Evolutionary conservation across 179 eudicot genomes (phyloP), one percentile per base, ranked within the genome.

Genomic region (Monotropa hypopitys): DNA sequence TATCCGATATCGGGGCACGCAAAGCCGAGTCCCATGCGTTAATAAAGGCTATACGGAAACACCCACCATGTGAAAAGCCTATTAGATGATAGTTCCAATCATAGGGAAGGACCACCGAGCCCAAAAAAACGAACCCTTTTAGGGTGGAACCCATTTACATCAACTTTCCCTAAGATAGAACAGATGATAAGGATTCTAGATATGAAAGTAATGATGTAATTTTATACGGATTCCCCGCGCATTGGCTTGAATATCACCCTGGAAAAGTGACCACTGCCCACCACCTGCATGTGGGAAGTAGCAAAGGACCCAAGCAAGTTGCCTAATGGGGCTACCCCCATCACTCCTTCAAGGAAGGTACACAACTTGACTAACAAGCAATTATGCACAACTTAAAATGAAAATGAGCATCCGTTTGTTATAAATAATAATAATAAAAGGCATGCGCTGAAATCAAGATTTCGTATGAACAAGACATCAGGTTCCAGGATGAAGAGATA

Each of bases 121-220:
- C 68, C n/a, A n/a, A 33, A 43, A 49, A 4, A 7, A 28, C 73
- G n/a, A n/a, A 71, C 57, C 74, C 23, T 71, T 43, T 12, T 68
- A 32, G 57, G 26, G 21, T 33, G 26, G 46, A 75, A 80, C n/a
- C 78, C 30, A 13, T 43, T 33, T 68, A n/a, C 66, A 68, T 74
- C 50, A 76, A 32, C 73, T 56, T 79, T 67, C 6, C 45, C 11
- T 30, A 40, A 67, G 23, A 67, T 28, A n/a, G 78, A 68, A 73
- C 81, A 77, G 65, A 69, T 74, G 81, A 80, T 76, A 80, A 80
- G 79, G 72, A 78, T 82, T 82, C 81, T 62, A 70, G 70, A 59
- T 59, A 73, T 33, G 63, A 67, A 78, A 78, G 78, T 10, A 74
- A n/a, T 53, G 21, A 16, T 75, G 46, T 46, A 32, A 33, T 59